A percentile compares a stretch with the other conserved stretches of the same genome.
These are phyloP conservation scores for Tetracladium marchalianum DNA, from an alignment of 495 filamentous ascomycete species.

Conservation along the genomic window DNA sequence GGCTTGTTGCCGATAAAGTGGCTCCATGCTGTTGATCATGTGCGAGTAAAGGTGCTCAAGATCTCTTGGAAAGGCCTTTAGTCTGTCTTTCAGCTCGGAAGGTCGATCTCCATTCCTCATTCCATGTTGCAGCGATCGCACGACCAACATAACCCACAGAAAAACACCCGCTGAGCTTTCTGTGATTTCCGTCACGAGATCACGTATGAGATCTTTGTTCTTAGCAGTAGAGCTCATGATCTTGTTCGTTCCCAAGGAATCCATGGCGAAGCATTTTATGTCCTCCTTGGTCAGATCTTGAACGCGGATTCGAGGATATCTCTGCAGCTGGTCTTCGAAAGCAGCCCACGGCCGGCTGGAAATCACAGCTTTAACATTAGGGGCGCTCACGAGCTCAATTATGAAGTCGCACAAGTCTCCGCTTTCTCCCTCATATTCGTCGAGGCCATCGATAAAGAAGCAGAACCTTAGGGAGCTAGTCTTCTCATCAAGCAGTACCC, in stretches of 20 bases:
- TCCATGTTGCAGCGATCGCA: slow-evolving; percentile 11
- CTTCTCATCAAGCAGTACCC: too few relatives aligned
- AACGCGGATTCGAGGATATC: neutral
- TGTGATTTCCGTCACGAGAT: slow-evolving; percentile 20
- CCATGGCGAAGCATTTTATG: neutral
- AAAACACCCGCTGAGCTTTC: slow-evolving; percentile 30
- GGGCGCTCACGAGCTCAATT: too few relatives aligned
- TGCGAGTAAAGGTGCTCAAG: slow-evolving; percentile 15
- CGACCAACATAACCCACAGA: slow-evolving; percentile 29
- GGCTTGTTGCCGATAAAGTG: slow-evolving; percentile 5
- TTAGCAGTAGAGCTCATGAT: neutral
- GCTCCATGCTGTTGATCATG: neutral
- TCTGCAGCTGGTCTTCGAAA: slow-evolving; percentile 18
- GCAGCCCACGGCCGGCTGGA: too few relatives aligned
- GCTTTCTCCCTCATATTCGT: too few relatives aligned
- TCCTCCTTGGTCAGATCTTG: slow-evolving; percentile 7
- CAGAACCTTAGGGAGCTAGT: too few relatives aligned
- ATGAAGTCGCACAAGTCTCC: too few relatives aligned
- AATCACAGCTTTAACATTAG: too few relatives aligned
- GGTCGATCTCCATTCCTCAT: slow-evolving; percentile 18
- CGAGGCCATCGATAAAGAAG: too few relatives aligned
- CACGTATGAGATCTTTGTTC: neutral
- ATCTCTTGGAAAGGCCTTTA: slow-evolving; percentile 14
- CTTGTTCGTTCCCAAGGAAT: neutral
- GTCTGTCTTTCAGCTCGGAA: slow-evolving; percentile 12